Percentiles rank a stretch among this genome's conserved stretches.
These are phyloP conservation scores for Fusarium penzigii DNA, from an alignment of 2,329 filamentous ascomycete species.

Conservation along the genomic window DNA sequence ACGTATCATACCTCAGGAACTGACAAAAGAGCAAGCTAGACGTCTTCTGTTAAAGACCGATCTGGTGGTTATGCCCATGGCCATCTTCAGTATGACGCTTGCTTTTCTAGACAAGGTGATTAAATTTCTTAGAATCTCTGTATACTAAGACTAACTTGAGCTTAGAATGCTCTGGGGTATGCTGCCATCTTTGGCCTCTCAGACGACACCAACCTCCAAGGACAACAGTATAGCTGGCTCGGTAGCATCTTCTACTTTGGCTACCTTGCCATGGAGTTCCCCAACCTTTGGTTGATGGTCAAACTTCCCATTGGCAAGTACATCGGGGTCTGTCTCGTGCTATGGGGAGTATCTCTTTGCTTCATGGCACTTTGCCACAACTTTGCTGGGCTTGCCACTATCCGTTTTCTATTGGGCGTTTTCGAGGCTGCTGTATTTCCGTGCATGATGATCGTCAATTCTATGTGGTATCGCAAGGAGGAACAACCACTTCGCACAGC, in stretches of 20 bases:
- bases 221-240: conserved; percentile 66
- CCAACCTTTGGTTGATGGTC: conserved; percentile 32
- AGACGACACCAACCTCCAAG: conserved; percentile 28
- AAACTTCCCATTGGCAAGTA: conserved; percentile 21
- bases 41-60: conserved; percentile 15
- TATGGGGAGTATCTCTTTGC: conserved; percentile 24
- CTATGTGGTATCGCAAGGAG: conserved; percentile 35
- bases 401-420: conserved; percentile 33
- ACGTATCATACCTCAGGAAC: background rate
- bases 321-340: conserved; percentile 19
- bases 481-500: conserved; percentile 35
- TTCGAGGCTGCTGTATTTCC: conserved; percentile 30
- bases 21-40: conserved; percentile 9
- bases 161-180: conserved; percentile 9
- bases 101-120: conserved; percentile 16
- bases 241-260: conserved; percentile 43
- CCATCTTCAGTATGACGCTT: conserved; percentile 14
- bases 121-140: too few species aligned
- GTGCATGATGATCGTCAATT: conserved; percentile 31
- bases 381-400: conserved; percentile 24
- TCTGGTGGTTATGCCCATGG: conserved; percentile 16
- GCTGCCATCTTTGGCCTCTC: conserved; percentile 24
- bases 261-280: conserved; percentile 52
- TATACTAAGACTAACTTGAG: background rate
- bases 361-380: conserved; percentile 28